Conservation (phyloP, 768 basidiomycete genomes). For the Mycena amicta region DNA sequence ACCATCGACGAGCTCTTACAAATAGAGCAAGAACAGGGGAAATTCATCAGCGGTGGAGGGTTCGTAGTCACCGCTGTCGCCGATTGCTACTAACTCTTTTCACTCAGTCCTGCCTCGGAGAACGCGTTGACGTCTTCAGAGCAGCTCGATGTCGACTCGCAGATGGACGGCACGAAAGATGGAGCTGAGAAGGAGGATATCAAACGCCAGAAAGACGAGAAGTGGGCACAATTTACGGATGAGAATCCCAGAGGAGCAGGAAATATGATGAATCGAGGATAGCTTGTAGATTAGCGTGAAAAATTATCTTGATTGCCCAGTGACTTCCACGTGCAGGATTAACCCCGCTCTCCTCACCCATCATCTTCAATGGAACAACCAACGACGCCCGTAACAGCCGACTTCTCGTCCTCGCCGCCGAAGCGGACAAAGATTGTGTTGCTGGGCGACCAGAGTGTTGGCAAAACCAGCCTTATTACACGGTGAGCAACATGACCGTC, state of each 20-base stretch:
- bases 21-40: conserved; percentile 81
- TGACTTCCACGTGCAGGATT: no score
- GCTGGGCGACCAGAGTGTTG: conserved; percentile 96
- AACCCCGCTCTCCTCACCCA: not conserved
- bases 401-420: conserved; percentile 86
- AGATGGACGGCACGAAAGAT: conserved; percentile 76
- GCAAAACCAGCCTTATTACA: conserved; percentile 98
- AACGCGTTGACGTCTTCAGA: conserved; percentile 73
- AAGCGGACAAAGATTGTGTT: conserved; percentile 97
- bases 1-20: conserved; percentile 92
- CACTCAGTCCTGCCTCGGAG: conserved; percentile 69
- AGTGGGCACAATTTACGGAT: conserved; percentile 90
- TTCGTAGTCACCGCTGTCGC: conserved; percentile 52
- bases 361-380: not conserved
- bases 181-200: conserved; percentile 74
- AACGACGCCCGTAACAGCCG: conserved; percentile 66
- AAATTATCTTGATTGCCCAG: no score
- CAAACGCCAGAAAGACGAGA: conserved; percentile 83
- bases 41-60: conserved; percentile 88
- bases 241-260: conserved; percentile 88
- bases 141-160: conserved; percentile 75
- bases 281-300: no score
- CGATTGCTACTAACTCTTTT: no score
- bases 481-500: conserved; percentile 51
- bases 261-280: conserved; percentile 95